Conservation (phyloP, 176 grass and related monocot genomes). For the Pontederia crassipes region DNA sequence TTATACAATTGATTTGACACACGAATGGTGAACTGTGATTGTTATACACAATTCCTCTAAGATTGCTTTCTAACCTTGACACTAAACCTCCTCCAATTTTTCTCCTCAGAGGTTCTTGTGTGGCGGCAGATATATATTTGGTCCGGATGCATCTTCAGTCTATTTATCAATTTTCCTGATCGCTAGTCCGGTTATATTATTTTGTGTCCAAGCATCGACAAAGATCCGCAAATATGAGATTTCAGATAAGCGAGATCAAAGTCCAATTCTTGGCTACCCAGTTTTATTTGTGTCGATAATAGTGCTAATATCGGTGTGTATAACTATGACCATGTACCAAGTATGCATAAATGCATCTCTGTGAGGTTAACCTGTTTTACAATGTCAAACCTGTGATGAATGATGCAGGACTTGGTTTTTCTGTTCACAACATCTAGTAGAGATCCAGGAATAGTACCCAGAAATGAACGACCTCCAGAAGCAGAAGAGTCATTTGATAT, state of each 20-base stretch:
- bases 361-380: background rate
- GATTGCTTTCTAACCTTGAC: no score
- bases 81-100: background rate
- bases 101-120: conserved; percentile 46
- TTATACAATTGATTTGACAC: no score
- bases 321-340: background rate
- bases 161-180: conserved; percentile 37
- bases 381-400: background rate
- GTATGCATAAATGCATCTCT: background rate
- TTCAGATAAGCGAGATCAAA: background rate
- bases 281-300: conserved; percentile 25
- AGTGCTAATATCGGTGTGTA: conserved; percentile 28
- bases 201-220: conserved; percentile 35
- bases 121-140: conserved; percentile 43
- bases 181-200: conserved; percentile 24
- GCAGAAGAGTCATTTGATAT: conserved; percentile 25
- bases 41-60: background rate
- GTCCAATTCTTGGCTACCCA: conserved; percentile 9
- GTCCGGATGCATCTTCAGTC: conserved; percentile 37
- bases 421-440: conserved; percentile 44
- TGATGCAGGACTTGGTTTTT: conserved; percentile 50
- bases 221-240: conserved; percentile 18
- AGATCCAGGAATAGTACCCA: conserved; percentile 55
- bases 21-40: no score
- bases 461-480: conserved; percentile 48